These are phyloP conservation scores for Tricholoma hemisulphureum DNA, from an alignment of 768 basidiomycete species.

Conservation along the genomic window DNA sequence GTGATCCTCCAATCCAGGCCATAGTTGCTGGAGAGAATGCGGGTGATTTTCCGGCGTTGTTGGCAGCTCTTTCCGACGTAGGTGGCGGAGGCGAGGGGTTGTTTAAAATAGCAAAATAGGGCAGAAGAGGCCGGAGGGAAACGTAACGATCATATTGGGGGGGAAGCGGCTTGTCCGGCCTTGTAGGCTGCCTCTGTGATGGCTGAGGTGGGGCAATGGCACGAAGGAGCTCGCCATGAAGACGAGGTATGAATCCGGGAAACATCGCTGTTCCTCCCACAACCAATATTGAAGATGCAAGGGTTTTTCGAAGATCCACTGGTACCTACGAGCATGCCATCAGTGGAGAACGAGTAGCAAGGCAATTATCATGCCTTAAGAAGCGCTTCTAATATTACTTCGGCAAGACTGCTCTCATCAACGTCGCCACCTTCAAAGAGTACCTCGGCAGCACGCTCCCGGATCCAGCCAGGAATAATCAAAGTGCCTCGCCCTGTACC, in stretches of 20 bases:
- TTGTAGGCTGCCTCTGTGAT: slow-evolving; percentile 33
- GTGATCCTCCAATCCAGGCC: slow-evolving; percentile 91
- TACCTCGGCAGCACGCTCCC: slow-evolving; percentile 88
- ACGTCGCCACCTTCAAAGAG: slow-evolving; percentile 89
- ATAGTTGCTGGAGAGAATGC: slow-evolving; percentile 79
- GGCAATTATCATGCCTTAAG: slow-evolving; percentile 56
- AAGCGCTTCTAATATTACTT: slow-evolving; percentile 74
- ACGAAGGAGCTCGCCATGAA: slow-evolving; percentile 75
- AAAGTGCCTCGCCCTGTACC: slow-evolving; percentile 78
- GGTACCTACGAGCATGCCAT: slow-evolving; percentile 59
- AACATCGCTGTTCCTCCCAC: slow-evolving; percentile 89
- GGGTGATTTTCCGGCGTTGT: slow-evolving; percentile 80
- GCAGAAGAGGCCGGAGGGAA: slow-evolving; percentile 64
- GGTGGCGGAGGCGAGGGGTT: slow-evolving; percentile 65
- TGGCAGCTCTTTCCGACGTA: slow-evolving; percentile 48
- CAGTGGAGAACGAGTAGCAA: not conserved
- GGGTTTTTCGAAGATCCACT: slow-evolving; percentile 81
- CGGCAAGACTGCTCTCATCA: slow-evolving; percentile 82
- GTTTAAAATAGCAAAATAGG: slow-evolving; percentile 81
- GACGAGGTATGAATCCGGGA: slow-evolving; percentile 87
- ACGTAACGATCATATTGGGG: slow-evolving; percentile 75
- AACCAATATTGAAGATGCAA: slow-evolving; percentile 83
- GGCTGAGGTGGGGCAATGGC: slow-evolving; percentile 44
- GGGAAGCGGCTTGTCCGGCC: slow-evolving; percentile 38
- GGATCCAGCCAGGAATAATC: slow-evolving; percentile 90